A percentile compares a stretch with the other conserved stretches of the same genome.
Evolutionary conservation across 164 flowering plant species (phyloP).

Genomic region (Macadamia tetraphylla): DNA sequence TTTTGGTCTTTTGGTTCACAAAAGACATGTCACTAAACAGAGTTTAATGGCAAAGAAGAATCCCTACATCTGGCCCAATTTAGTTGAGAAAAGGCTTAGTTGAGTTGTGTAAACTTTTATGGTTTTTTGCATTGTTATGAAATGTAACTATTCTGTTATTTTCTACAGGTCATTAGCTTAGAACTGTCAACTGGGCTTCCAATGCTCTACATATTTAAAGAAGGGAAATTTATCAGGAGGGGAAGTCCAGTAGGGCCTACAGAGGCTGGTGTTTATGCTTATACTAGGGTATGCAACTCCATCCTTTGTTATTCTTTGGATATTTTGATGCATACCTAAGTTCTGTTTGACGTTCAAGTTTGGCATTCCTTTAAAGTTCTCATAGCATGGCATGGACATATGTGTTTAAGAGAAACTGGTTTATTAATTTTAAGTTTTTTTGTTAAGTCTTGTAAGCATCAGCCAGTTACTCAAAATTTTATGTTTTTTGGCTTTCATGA

Average conservation of each 20-base stretch:
- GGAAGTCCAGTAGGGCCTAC: constrained; percentile 91
- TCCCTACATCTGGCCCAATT: too few species aligned
- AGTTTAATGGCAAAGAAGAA: too few species aligned
- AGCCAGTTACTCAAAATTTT: neutral
- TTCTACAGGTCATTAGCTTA: constrained; percentile 74
- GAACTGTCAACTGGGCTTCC: constrained; percentile 96
- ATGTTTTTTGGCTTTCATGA: too few species aligned
- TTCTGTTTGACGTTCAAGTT: neutral
- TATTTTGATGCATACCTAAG: neutral
- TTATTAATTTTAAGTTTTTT: neutral
- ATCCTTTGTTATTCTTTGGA: neutral
- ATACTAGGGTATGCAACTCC: constrained; percentile 66
- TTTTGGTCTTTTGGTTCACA: neutral
- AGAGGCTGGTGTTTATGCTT: constrained; percentile 98
- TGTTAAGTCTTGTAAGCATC: neutral
- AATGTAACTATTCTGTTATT: neutral
- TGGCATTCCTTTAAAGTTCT: neutral
- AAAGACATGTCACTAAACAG: too few species aligned
- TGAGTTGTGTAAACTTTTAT: neutral
- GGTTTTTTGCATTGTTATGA: neutral
- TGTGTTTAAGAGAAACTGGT: neutral
- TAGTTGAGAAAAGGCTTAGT: neutral
- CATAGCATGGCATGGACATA: neutral
- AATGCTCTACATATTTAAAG: constrained; percentile 93
- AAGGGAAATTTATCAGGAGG: constrained; percentile 80